Base-by-base conservation (phyloP, 2,329 filamentous ascomycete genomes). In the Pseudopyrenochaeta lycopersici region DNA sequence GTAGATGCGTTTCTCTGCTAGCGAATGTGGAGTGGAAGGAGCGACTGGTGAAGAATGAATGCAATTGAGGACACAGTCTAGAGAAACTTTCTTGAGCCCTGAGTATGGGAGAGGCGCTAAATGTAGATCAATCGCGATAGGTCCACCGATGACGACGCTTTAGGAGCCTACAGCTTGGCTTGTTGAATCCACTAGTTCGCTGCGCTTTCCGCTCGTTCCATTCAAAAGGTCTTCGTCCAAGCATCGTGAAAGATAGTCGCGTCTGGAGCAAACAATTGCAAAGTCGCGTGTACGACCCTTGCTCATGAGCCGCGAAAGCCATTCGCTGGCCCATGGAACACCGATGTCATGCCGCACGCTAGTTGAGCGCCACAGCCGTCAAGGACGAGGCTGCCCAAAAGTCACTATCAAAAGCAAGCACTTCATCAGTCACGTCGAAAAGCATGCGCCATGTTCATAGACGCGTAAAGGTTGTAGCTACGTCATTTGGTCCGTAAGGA, bases 131-230 rank as follows among this genome's bases (percentile, higher is more conserved):
- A 36, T 49, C 32, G 51, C 49, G 53, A 54, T 48, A 52, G 62
- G 53, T 52, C 57, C 53, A 63, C 59, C 33, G 62, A 57, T 62
- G 57, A 64, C 60, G 62, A 63, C 54, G 54, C 52, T 30, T 43
- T 44, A 35, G 40, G 49, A 56, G 46, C 40, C 29, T 30, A n/a
- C 17, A 35, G 33, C 17, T 42, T 39, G 9, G 21, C 7, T 31
- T 14, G 18, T 17, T 23, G 23, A 3, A 10, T 43, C 30, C n/a
- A 29, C 23, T 23, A n/a, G 11, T n/a, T 36, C 32, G 32, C 23
- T 27, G 23, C 23, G 23, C 23, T 27, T 14, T 17, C 36, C 20
- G 18, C 21, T 14, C 11, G 6, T 14, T 14, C 18, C 11, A 11
- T 9, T 4, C 23, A 38, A 7, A 7, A 21, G 36, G 6, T 23